Percentiles rank a stretch among this genome's conserved stretches.
phyloP scores from a whole-genome alignment of 352 stramenopile genomes.

The Elongisporangium senticosum region DNA sequence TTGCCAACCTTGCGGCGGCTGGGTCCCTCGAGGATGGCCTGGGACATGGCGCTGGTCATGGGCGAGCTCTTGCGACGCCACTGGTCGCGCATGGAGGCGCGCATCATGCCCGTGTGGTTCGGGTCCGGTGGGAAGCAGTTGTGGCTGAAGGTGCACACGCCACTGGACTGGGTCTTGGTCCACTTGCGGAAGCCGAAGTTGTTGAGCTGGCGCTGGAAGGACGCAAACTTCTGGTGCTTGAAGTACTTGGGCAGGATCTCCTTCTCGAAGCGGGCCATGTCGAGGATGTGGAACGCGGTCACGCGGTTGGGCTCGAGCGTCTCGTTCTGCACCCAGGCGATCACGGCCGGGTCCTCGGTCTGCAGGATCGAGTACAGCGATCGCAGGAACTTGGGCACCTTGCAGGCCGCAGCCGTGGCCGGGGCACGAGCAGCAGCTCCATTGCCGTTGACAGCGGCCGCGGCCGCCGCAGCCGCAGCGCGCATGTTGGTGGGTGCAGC shows the following conservation, averaged over 20 bases:
- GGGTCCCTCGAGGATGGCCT: constrained; percentile 5
- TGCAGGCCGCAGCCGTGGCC: constrained; percentile 28
- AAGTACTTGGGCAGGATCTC: constrained; percentile 89
- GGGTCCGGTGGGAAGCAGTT: constrained; percentile 58
- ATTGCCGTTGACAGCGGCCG: constrained; percentile 4
- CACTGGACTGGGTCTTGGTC: constrained; percentile 64
- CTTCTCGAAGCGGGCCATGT: constrained; percentile 79
- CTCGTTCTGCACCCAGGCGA: constrained; percentile 70
- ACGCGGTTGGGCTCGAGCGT: constrained; percentile 56
- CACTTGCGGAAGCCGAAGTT: constrained; percentile 91
- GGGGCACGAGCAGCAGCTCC: constrained; percentile 5
- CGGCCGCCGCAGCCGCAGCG: constrained; percentile 1
- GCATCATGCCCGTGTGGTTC: constrained; percentile 22
- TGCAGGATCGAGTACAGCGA: constrained; percentile 78
- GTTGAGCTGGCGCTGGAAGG: constrained; percentile 90
- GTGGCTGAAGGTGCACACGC: constrained; percentile 75
- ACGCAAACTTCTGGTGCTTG: constrained; percentile 91
- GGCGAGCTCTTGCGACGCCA: constrained; percentile 65
- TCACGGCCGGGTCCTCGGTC: constrained; percentile 59
- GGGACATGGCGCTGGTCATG: constrained; percentile 11
- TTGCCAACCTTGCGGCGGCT: constrained; percentile 35
- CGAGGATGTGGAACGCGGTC: constrained; percentile 66
- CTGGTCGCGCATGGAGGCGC: constrained; percentile 53
- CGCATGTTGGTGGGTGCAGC: neutral
- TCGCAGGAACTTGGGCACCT: constrained; percentile 79